These are phyloP conservation scores for Pleurotus eryngii DNA, from an alignment of 768 basidiomycete genomes.

Conservation along the genomic window DNA sequence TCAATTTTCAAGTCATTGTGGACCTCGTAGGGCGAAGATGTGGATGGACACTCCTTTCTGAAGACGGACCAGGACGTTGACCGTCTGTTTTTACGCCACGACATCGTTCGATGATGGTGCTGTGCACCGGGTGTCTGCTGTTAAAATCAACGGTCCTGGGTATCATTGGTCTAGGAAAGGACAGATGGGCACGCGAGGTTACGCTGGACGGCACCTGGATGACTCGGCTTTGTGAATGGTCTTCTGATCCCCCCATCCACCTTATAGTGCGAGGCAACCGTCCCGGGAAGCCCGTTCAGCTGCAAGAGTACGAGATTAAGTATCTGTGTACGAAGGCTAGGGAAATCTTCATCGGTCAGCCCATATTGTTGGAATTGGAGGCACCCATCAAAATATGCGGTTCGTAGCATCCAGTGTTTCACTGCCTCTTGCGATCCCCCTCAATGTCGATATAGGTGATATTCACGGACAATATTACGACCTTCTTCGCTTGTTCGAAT, in stretches of 20 bases:
- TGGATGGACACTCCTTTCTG: no score
- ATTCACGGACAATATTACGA: conserved; percentile 99
- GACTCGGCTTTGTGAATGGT: conserved; percentile 12
- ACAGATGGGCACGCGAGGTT: neutral
- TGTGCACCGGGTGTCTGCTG: neutral
- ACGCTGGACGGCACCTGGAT: neutral
- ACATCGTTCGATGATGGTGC: no score
- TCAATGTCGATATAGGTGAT: conserved; percentile 60
- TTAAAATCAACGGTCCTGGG: neutral
- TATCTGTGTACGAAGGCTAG: conserved; percentile 97
- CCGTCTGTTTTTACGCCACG: no score
- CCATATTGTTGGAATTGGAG: conserved; percentile 95
- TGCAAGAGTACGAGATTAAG: conserved; percentile 99
- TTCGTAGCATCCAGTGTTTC: conserved; percentile 36
- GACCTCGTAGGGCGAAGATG: neutral
- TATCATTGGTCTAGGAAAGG: no score
- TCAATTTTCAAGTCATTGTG: conserved; percentile 7
- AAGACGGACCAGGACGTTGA: neutral
- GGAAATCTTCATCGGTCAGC: conserved; percentile 99
- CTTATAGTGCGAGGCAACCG: conserved; percentile 90
- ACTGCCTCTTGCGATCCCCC: neutral
- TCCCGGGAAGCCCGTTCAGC: conserved; percentile 96
- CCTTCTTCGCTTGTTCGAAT: conserved; percentile 95
- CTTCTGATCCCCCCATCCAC: conserved; percentile 19
- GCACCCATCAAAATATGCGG: conserved; percentile 99